Base-by-base conservation (phyloP, 345 rosid genomes). In the Aethionema arabicum region DNA sequence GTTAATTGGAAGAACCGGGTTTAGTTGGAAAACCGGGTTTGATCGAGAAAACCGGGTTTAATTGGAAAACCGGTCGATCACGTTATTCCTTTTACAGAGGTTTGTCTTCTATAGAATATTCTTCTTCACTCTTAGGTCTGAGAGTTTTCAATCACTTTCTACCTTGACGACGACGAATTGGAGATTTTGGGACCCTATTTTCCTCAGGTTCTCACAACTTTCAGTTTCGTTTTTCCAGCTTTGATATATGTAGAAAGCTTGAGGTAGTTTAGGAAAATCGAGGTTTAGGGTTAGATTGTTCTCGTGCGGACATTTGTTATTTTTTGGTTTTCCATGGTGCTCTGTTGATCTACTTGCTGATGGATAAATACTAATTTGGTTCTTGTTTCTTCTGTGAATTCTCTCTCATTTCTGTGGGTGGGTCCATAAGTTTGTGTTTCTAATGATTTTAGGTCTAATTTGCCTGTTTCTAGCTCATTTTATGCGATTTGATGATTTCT, bases 161-260 rank as follows among this genome's bases (percentile, higher is more conserved):
- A 32, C 33, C 29, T 15, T 6, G 32, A 9, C 62, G 62, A 66
- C 63, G 41, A 66, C 13, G 13, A 29, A 46, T 16, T 46, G 47
- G 5, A 14, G 41, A 37, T 45, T 14, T 50, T 15, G 15, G 2
- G 21, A 46, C 2, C 1, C 1, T 29, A 13, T 31, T 13, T 6
- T 27, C 11, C 44, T 0, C 54, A 65, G 62, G 61, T 65, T 37
- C 4, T 16, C 0, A 10, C 30, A 55, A 2, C 8, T 0, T 16
- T 45, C 32, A 13, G 10, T 65, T 65, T 38, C 38, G 5, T 16
- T 36, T 42, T 30, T 0, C 9, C 38, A 14, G 7, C 30, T 45
- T 65, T 31, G 11, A 10, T 65, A 12, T 27, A 35, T 37, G 27
- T 21, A 2, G 27, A 21, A 21, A 21, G 27, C 27, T 21, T 21